Evolutionary conservation across 495 filamentous ascomycete species (phyloP).

Genomic region (Podospora pseudocomata): DNA sequence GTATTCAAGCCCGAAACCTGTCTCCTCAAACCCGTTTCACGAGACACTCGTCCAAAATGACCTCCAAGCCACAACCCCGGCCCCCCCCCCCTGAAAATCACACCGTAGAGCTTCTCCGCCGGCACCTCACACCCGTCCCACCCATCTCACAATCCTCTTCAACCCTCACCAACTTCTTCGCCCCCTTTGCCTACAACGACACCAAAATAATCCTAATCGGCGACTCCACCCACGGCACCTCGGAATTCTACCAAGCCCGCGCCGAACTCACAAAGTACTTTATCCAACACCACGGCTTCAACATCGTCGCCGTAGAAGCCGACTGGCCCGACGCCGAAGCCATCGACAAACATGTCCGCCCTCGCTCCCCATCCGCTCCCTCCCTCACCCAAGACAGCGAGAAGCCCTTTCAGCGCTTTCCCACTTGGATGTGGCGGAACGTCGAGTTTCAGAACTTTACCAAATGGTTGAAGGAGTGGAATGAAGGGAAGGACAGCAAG

Average conservation of each 20-base stretch:
- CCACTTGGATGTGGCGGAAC: conserved; percentile 64
- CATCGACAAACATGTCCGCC: conserved; percentile 55
- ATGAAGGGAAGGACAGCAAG: conserved; percentile 33
- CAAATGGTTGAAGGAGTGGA: conserved; percentile 54
- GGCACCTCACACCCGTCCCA: conserved; percentile 13
- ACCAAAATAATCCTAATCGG: conserved; percentile 51
- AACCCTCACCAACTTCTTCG: not conserved
- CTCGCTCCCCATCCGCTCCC: conserved; percentile 29
- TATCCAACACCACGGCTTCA: conserved; percentile 53
- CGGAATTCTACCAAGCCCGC: conserved; percentile 56
- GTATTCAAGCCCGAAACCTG: not conserved
- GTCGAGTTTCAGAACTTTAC: conserved; percentile 52
- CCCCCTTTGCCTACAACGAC: not conserved
- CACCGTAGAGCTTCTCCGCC: conserved; percentile 11
- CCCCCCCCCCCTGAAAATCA: conserved; percentile 1
- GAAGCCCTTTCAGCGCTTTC: conserved; percentile 51
- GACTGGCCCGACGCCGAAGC: conserved; percentile 60
- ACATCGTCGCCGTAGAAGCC: conserved; percentile 54
- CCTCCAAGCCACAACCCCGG: not conserved
- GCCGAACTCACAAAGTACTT: conserved; percentile 54
- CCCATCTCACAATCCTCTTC: conserved; percentile 5
- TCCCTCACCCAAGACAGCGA: conserved; percentile 29
- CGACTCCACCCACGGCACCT: conserved; percentile 57
- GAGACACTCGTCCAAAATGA: conserved; percentile 9
- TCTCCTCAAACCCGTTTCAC: too few relatives aligned